phyloP scores from a whole-genome alignment of 208 protist species.

The Tritrichomonas musculus region DNA sequence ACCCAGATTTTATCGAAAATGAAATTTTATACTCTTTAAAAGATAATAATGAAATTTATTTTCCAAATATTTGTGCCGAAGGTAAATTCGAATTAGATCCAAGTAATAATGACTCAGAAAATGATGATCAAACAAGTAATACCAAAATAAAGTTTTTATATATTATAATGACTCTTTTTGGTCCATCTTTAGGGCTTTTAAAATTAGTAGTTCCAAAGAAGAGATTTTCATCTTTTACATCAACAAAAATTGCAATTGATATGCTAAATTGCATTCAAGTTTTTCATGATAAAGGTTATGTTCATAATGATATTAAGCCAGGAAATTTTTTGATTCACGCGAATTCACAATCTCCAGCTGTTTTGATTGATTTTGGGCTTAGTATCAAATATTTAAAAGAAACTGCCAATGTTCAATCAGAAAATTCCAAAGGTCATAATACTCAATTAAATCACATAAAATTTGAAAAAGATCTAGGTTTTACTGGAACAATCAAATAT shows the following conservation, averaged over 20 bases:
- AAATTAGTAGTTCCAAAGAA: too few relatives aligned
- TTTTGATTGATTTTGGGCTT: slow-evolving; percentile 1
- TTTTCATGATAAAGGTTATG: neutral
- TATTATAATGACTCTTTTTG: neutral
- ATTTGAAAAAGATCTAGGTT: neutral
- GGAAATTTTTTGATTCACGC: neutral
- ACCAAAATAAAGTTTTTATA: too few relatives aligned
- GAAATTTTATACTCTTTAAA: neutral
- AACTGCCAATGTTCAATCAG: neutral
- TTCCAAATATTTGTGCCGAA: neutral
- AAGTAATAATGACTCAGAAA: too few relatives aligned
- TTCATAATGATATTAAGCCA: neutral
- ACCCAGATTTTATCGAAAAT: neutral
- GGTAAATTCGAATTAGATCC: neutral
- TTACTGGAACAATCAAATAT: neutral
- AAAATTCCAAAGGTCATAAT: too few relatives aligned
- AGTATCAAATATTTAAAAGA: neutral
- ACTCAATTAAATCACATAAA: neutral
- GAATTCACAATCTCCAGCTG: neutral
- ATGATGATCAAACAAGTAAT: too few relatives aligned
- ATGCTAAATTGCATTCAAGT: neutral
- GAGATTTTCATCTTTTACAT: too few relatives aligned
- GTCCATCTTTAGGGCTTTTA: neutral
- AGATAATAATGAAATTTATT: neutral
- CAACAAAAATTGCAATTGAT: neutral